Base-by-base conservation (phyloP, 306 rosid species). In the Prunus armeniaca region DNA sequence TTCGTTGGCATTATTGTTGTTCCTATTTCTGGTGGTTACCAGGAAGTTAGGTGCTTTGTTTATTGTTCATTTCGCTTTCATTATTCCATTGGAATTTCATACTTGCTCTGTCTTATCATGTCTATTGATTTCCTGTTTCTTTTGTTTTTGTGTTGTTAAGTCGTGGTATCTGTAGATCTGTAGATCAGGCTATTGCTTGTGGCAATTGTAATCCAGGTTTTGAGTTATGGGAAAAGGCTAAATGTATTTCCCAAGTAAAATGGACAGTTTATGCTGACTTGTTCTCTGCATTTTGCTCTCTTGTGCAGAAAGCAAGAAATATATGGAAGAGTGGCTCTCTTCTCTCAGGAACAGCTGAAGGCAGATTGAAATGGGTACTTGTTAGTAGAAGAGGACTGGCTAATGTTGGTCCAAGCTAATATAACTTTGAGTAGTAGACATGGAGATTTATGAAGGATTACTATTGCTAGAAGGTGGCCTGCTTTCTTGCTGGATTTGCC, bases 281-380 rank as follows among this genome's bases (percentile, higher is more conserved):
- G 54, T 69, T 27, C 72, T 83, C 75, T 85, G 70, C 73, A 77
- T 64, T 32, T 70, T 82, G 27, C 60, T 77, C 49, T 28, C 45
- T 17, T 78, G 14, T 83, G 86, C 97, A 95, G 99, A 86, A 65
- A 86, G 90, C 93, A 89, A 82, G 83, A 90, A 86, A 69, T 86
- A 80, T 76, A 89, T 92, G 90, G 92, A 95, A 84, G 86, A 88
- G 76, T 89, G 90, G 92, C 92, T 92, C 66, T 86, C 97, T 61
- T 79, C 97, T 77, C 88, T 95, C 49, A 78, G 84, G 78, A 95
- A 81, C 76, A 79, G 86, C 85, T 94, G 89, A 90, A 47, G 73
- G 69, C 34, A 72, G 65, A 24, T 38, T 43, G 43, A 24, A 34
- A 57, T 57, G 11, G 11, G 24, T 38, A 43, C 67, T 22, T 72